Conservation (phyloP, 345 rosid species). For the Murraya paniculata region DNA sequence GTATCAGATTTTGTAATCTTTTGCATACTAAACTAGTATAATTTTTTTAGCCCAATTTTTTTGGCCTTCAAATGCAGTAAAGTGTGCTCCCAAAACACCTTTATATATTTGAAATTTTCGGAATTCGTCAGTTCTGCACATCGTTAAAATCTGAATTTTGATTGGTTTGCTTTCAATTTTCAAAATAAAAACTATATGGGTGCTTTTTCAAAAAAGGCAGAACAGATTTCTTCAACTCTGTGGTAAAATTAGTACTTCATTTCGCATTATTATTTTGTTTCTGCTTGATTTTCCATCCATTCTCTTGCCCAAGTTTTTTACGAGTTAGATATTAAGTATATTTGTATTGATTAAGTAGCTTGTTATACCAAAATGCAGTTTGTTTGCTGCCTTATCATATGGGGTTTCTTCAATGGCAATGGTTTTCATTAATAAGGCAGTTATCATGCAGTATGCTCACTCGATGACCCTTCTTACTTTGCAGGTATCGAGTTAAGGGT, state of each 20-base stretch:
- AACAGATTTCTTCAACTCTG: background rate
- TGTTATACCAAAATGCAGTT: conserved; percentile 38
- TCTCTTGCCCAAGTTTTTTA: background rate
- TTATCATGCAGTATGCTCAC: conserved; percentile 76
- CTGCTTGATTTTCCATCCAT: background rate
- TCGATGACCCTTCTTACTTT: conserved; percentile 87
- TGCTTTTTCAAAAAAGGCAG: conserved; percentile 2
- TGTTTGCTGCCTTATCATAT: conserved; percentile 78
- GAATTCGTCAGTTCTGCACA: background rate
- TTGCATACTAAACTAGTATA: background rate
- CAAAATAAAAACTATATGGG: background rate
- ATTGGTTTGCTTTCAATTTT: background rate
- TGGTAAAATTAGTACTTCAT: background rate
- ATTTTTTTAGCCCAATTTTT: background rate
- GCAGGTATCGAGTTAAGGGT: conserved; percentile 48
- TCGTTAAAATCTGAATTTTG: background rate
- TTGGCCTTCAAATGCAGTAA: background rate
- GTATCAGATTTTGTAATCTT: background rate
- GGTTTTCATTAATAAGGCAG: conserved; percentile 96
- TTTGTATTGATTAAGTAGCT: background rate
- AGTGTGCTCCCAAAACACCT: background rate
- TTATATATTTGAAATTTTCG: background rate
- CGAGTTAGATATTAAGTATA: background rate
- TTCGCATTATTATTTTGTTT: background rate
- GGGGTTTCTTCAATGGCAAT: conserved; percentile 95